Evolutionary conservation across 768 basidiomycete species (phyloP), one percentile per base, ranked within the genome.

Genomic region (Myochromella boudieri): DNA sequence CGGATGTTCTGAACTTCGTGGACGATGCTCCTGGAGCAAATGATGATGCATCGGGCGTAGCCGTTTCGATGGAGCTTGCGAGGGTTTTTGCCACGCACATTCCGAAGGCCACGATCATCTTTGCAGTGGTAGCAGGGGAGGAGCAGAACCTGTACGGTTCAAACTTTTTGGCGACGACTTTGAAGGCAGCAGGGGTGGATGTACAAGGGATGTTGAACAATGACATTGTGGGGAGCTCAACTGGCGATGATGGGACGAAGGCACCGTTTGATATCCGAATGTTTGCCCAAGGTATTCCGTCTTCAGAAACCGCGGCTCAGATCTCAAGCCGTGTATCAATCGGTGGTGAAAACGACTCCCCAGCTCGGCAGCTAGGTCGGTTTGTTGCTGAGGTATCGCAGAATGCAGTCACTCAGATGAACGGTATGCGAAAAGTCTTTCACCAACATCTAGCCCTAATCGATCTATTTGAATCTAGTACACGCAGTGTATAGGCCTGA

Each of bases 161-260:
- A 1, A 60, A 67, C 24, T 75, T 75, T 57, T 66, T 78, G 60
- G 80, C 78, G 8, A 62, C 66, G 43, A 58, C 64, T 15, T 61
- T 78, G 44, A 65, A 67, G 24, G 65, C 64, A 7, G 66, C 68
- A 3, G 68, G 75, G 9, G 68, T 67, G 3, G 74, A 80, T 53
- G 74, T 79, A 4, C 77, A 81, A 54, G 78, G 76, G 18, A 79
- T 79, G 78, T 61, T 79, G 43, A 70, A 78, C 53, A 80, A 80
- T 54, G 78, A 80, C 53, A 80, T 80, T 49, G 76, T 80, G 6
- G 77, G 78, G 1, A 74, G 74, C 39, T 68, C 76, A 10, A 75
- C 70, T 37, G 76, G 61, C 6, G 77, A 78, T 51, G 71, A 76
- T 32, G 72, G 74, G 3, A 65, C 68, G 14, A 59, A 53, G 18